Evolutionary conservation across 2,329 filamentous ascomycete species (phyloP), one percentile per base, ranked within the genome.

Genomic region (Trichoderma breve): DNA sequence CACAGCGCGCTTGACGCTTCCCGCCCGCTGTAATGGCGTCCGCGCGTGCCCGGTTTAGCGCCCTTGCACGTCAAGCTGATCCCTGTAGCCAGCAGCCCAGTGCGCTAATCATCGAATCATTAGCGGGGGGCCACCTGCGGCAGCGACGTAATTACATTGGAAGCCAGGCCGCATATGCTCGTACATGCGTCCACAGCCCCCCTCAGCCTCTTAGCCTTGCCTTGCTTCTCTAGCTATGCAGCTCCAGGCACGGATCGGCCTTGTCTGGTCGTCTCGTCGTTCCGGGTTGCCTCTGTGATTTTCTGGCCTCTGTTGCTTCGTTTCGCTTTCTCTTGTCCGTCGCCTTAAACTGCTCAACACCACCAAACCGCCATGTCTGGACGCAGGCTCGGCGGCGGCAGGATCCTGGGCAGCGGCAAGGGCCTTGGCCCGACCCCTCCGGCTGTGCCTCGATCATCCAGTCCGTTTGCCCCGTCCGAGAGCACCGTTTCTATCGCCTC

Each of bases 381-480:
- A 82, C 90, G 93, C 85, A 95, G 92, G 86, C 88, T 98, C 81
- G 95, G 95, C 83, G 95, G 95, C 83, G 95, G 95, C 81, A 91
- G 95, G 84, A 91, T 98, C 79, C 86, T 98, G 78, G 95, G 95
- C 78, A 97, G 88, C 84, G 94, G 93, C 78, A 94, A 92, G 82
- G 90, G 92, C 78, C 89, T 97, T 78, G 92, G 91, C 76, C 92
- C 93, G 78, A 86, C 88, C 30, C 79, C 83, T 70, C 78, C 82
- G 51, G 73, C 77, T 76, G 82, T 81, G 80, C 80, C 83, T 76
- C 86, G 81, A 76, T 83, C 84, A 39, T 80, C 81, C 74, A 89
- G 85, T 78, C 87, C 84, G 64, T 83, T 87, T 73, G 83, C 86
- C 51, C 83, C 86, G 15, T 90, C 89, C 26, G 88, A 89, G 68